A percentile compares a stretch with the other conserved stretches of the same genome.
phyloP scores from a whole-genome alignment of 208 protist genomes.

The Acanthamoeba triangularis region DNA sequence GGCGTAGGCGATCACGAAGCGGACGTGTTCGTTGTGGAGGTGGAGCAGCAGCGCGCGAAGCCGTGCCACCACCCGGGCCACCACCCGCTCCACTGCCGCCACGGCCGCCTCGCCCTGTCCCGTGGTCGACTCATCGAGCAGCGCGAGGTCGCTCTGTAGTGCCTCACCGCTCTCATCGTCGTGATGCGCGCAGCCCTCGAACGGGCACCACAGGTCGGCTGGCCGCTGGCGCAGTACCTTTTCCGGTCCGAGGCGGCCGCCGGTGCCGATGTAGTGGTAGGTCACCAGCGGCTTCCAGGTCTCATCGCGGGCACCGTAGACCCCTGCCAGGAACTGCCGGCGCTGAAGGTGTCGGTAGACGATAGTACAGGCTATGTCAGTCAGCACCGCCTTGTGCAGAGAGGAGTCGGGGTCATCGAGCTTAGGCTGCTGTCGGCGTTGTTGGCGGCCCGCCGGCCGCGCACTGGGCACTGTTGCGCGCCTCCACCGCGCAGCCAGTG shows the following conservation, averaged over 20 bases:
- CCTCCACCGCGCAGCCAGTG: too few species aligned
- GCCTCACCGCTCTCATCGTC: too few species aligned
- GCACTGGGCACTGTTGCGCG: too few species aligned
- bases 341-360: not conserved
- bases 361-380: not conserved
- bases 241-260: not conserved
- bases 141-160: not conserved
- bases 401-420: not conserved
- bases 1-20: not conserved
- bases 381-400: not conserved
- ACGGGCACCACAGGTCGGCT: not conserved
- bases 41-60: not conserved
- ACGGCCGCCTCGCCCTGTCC: not conserved
- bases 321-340: too few species aligned
- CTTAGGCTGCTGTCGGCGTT: too few species aligned
- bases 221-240: not conserved
- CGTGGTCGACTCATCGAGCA: not conserved
- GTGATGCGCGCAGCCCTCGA: not conserved
- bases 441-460: too few species aligned
- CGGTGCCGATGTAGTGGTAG: not conserved
- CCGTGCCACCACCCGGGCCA: not conserved
- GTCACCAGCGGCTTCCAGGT: not conserved
- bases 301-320: not conserved
- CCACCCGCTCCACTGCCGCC: not conserved
- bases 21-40: not conserved